These are phyloP conservation scores for Silene latifolia DNA, from an alignment of 148 eudicot genomes.

Conservation along the genomic window DNA sequence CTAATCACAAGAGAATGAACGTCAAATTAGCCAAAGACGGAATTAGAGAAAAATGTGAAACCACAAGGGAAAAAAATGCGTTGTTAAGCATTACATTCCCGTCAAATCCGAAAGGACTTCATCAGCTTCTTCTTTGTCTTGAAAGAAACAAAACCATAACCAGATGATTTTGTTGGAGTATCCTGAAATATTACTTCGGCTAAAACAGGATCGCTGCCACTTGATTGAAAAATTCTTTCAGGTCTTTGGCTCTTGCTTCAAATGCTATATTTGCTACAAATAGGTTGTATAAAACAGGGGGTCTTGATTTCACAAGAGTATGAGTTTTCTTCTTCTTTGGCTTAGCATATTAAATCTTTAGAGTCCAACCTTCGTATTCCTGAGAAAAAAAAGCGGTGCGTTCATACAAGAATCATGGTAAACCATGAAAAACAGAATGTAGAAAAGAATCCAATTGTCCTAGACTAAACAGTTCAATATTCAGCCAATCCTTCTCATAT, in stretches of 20 bases:
- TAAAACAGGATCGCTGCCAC: too few relatives aligned
- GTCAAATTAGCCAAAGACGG: not conserved
- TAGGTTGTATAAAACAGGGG: constrained; percentile 52
- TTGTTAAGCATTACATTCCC: constrained; percentile 96
- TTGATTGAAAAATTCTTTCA: too few relatives aligned
- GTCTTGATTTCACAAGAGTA: constrained; percentile 39
- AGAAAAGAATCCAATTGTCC: not conserved
- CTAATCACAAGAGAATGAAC: too few relatives aligned
- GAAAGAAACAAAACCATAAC: too few relatives aligned
- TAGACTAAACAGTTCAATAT: not conserved
- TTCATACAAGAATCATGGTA: not conserved
- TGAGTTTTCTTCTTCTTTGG: constrained; percentile 42
- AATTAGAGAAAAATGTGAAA: not conserved
- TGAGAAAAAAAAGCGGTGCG: too few relatives aligned
- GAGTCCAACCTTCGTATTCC: too few relatives aligned
- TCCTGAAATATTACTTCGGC: too few relatives aligned
- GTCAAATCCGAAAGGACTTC: constrained; percentile 61
- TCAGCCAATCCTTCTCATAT: not conserved
- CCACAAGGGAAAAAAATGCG: not conserved
- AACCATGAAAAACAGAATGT: not conserved
- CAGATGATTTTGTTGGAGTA: too few relatives aligned
- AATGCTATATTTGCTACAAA: too few relatives aligned
- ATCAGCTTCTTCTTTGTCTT: too few relatives aligned
- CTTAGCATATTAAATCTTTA: constrained; percentile 71
- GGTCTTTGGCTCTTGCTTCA: too few relatives aligned